Conservation (phyloP, 2,329 filamentous ascomycete species). For the Knufia petricola region DNA sequence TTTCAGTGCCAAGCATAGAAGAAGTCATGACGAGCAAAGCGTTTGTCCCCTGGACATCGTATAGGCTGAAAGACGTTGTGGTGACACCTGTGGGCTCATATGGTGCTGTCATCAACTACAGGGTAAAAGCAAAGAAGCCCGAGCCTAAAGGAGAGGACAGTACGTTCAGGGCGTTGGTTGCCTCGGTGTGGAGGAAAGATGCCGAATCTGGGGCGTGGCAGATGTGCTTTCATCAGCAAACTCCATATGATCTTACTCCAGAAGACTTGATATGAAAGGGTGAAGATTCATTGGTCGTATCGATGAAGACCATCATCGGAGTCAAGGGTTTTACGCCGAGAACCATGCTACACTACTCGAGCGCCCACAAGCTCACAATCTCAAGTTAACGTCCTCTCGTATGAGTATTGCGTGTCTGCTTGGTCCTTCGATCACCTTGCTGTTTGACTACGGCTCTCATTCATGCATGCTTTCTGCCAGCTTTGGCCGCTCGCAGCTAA, state of each 20-base stretch:
- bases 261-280: conserved; percentile 2
- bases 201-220: conserved; percentile 18
- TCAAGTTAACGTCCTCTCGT: too few species aligned
- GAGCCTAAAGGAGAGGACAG: conserved; percentile 17
- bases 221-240: conserved; percentile 22
- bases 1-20: conserved; percentile 17
- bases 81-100: conserved; percentile 18
- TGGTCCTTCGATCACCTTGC: too few species aligned
- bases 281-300: too few species aligned
- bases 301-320: too few species aligned
- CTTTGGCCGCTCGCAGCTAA: too few species aligned
- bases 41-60: conserved; percentile 21
- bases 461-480: too few species aligned
- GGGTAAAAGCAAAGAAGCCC: conserved; percentile 18
- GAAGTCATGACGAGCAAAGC: conserved; percentile 22
- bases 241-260: conserved; percentile 12
- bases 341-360: too few species aligned
- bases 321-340: too few species aligned
- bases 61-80: conserved; percentile 17
- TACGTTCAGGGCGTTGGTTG: conserved; percentile 20
- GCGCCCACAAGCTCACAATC: too few species aligned
- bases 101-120: conserved; percentile 20
- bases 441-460: too few species aligned
- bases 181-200: conserved; percentile 21
- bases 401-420: too few species aligned